Percentiles rank a stretch among this genome's conserved stretches.
These are phyloP conservation scores for Basipetospora chlamydospora DNA, from an alignment of 2,329 filamentous ascomycete genomes.

Conservation along the genomic window DNA sequence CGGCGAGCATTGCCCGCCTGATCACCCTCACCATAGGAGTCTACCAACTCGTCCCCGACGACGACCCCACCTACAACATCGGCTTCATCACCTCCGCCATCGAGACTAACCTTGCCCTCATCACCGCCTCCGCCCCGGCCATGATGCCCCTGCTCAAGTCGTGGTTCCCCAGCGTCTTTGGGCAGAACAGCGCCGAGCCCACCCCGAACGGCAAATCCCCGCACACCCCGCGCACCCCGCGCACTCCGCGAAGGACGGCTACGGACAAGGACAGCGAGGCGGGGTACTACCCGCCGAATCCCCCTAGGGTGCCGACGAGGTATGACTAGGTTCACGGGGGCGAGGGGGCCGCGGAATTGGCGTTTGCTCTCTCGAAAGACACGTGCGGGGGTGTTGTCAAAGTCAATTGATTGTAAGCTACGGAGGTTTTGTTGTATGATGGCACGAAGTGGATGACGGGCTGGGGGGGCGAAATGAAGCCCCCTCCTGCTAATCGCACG, in stretches of 20 bases:
- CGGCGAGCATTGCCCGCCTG: conserved; percentile 19
- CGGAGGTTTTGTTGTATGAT: too few relatives aligned
- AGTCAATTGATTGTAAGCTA: too few relatives aligned
- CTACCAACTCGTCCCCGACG: conserved; percentile 2
- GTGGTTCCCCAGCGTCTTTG: conserved; percentile 20
- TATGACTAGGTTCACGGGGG: not conserved
- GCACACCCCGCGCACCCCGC: not conserved
- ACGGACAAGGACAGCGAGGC: not conserved
- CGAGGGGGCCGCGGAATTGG: too few relatives aligned
- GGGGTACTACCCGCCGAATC: not conserved
- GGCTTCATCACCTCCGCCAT: conserved; percentile 18
- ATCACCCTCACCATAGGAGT: conserved; percentile 10
- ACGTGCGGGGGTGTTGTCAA: too few relatives aligned
- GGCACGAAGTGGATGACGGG: too few relatives aligned
- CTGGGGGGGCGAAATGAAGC: too few relatives aligned
- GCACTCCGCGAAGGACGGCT: not conserved
- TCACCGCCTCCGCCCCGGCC: conserved; percentile 20
- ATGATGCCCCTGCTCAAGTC: conserved; percentile 19
- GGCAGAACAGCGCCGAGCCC: not conserved
- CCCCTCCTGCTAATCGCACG: too few relatives aligned
- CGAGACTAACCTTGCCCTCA: conserved; percentile 23
- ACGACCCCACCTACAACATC: conserved; percentile 16
- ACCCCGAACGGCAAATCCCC: too few relatives aligned
- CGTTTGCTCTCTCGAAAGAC: too few relatives aligned
- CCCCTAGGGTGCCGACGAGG: not conserved